Conservation (phyloP, 495 filamentous ascomycete genomes). For the Usnea hakonensis region DNA sequence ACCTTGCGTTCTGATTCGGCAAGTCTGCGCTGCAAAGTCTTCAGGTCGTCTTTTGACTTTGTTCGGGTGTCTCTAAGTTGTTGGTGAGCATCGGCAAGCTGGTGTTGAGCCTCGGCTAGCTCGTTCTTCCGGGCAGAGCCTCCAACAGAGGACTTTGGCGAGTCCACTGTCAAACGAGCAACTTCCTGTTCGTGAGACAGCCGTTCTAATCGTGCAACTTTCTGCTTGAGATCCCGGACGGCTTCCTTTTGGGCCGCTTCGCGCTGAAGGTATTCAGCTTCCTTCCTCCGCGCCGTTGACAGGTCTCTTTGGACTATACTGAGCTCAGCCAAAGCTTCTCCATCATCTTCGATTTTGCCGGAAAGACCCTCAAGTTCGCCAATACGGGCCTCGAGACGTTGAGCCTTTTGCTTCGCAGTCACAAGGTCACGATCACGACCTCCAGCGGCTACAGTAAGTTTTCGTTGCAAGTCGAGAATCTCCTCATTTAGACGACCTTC, state of each 20-base stretch:
- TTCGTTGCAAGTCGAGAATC: conserved; percentile 49
- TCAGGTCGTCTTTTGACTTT: conserved; percentile 35
- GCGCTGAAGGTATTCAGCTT: conserved; percentile 53
- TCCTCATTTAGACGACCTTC: conserved; percentile 51
- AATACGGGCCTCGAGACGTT: conserved; percentile 51
- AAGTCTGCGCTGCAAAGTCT: conserved; percentile 32
- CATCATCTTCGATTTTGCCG: not conserved
- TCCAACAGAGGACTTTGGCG: conserved; percentile 36
- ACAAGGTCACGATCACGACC: conserved; percentile 43
- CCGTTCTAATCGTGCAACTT: conserved; percentile 48
- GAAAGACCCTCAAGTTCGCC: conserved; percentile 49
- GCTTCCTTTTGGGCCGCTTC: conserved; percentile 52
- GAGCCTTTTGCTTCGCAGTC: conserved; percentile 46
- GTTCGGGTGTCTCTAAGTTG: conserved; percentile 49
- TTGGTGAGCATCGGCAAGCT: conserved; percentile 55
- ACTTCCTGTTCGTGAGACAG: conserved; percentile 48
- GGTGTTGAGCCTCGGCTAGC: conserved; percentile 51
- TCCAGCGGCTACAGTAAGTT: conserved; percentile 35
- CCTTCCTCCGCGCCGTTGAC: conserved; percentile 54
- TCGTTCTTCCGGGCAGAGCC: conserved; percentile 54
- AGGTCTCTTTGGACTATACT: conserved; percentile 52
- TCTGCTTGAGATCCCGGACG: conserved; percentile 46
- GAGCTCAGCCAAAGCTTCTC: conserved; percentile 45
- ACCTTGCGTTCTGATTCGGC: conserved; percentile 20
- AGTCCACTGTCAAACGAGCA: conserved; percentile 40